Evolutionary conservation across 148 eudicot species (phyloP).

Genomic region (Vaccinium macrocarpon): DNA sequence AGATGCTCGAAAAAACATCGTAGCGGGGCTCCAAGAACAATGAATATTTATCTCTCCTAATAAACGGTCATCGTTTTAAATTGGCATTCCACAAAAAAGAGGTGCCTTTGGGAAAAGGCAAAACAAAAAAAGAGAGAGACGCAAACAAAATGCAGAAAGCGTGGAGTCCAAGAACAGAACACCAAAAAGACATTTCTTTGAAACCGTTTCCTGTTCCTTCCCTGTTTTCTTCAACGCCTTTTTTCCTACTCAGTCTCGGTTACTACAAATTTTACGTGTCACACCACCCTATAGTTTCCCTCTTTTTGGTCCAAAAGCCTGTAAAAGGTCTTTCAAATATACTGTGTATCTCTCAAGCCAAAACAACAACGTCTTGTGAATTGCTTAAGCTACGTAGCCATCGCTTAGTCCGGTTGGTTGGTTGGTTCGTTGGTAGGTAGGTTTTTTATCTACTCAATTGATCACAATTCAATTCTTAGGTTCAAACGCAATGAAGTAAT

Average conservation of each 20-base stretch:
- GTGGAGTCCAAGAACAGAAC: slow-evolving; percentile 12
- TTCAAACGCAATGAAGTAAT: too few species aligned
- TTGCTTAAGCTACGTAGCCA: too few species aligned
- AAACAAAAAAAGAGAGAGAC: neutral
- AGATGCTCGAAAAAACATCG: too few species aligned
- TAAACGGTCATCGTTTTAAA: neutral
- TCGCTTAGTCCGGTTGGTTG: neutral
- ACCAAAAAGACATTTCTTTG: neutral
- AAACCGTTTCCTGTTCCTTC: neutral
- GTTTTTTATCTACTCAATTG: too few species aligned
- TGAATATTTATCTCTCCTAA: neutral
- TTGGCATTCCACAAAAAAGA: neutral
- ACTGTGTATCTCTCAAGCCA: neutral
- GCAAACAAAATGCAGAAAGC: neutral
- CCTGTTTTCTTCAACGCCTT: neutral
- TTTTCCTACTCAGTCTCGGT: too few species aligned
- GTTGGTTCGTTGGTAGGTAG: too few species aligned
- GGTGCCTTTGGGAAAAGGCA: neutral
- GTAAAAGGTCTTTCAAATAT: neutral
- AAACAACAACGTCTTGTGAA: neutral
- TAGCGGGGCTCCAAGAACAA: neutral
- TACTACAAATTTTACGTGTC: too few species aligned
- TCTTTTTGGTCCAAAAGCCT: slow-evolving; percentile 1
- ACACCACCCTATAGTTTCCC: neutral
- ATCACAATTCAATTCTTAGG: too few species aligned